phyloP scores from a whole-genome alignment of 805 yeast genomes.

The Allodekkera sacchari region DNA sequence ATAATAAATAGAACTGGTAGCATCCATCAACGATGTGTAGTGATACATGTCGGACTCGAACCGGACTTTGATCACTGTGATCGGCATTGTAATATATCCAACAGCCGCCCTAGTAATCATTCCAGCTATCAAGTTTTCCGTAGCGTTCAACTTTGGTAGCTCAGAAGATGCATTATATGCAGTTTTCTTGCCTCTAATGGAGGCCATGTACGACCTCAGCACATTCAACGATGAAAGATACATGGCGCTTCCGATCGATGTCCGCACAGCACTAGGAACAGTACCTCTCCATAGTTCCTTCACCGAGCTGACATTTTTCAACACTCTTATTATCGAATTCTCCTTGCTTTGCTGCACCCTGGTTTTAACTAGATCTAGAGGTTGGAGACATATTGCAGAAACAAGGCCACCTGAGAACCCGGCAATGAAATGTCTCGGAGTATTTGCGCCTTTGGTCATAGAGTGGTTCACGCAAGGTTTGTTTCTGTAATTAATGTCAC shows the following conservation, averaged over 20 bases:
- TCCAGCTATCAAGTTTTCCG: slow-evolving; percentile 70
- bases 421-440: slow-evolving; percentile 53
- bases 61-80: slow-evolving; percentile 83
- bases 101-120: slow-evolving; percentile 71
- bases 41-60: slow-evolving; percentile 75
- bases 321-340: slow-evolving; percentile 23
- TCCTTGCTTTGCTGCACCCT: slow-evolving; percentile 58
- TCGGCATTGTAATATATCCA: slow-evolving; percentile 89
- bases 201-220: slow-evolving; percentile 44
- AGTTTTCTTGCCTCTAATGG: slow-evolving; percentile 2
- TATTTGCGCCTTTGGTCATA: slow-evolving; percentile 9
- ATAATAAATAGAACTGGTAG: slow-evolving; percentile 45
- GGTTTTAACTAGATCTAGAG: slow-evolving; percentile 83
- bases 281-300: slow-evolving; percentile 87
- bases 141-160: slow-evolving; percentile 64
- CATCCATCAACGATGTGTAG: slow-evolving; percentile 57
- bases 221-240: slow-evolving; percentile 68
- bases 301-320: slow-evolving; percentile 33
- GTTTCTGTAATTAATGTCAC: too few relatives aligned
- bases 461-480: too few relatives aligned
- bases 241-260: slow-evolving; percentile 84
- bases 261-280: slow-evolving; percentile 79
- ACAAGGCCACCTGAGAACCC: slow-evolving; percentile 83
- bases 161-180: slow-evolving; percentile 23
- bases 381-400: slow-evolving; percentile 75